A percentile compares a stretch with the other conserved stretches of the same genome.
phyloP scores from a whole-genome alignment of 208 protist genomes.

The Acanthamoeba triangularis region DNA sequence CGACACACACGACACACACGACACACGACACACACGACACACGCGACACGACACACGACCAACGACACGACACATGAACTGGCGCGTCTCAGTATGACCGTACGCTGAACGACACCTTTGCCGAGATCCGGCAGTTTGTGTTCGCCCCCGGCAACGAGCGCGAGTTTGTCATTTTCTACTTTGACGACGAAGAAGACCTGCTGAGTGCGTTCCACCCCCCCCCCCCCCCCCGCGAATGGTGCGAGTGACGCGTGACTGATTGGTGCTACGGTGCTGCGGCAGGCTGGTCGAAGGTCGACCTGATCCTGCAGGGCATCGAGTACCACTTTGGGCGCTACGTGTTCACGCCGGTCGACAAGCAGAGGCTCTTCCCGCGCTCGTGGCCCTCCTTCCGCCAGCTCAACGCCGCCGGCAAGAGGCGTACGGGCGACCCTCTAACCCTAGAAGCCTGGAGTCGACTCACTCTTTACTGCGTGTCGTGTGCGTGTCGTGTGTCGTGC shows the following conservation, averaged over 20 bases:
- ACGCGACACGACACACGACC: no score
- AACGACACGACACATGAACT: no score
- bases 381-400: constrained; percentile 17
- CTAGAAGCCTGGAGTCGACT: background rate
- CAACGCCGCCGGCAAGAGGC: constrained; percentile 7
- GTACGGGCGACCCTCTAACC: background rate
- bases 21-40: background rate
- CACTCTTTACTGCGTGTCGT: background rate
- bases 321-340: background rate
- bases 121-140: background rate
- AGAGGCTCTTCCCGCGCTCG: background rate
- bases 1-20: no score
- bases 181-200: constrained; percentile 54
- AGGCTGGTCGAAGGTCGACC: constrained; percentile 23
- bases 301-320: constrained; percentile 31
- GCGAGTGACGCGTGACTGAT: background rate
- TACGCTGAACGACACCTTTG: constrained; percentile 6
- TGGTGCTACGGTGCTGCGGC: background rate
- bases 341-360: constrained; percentile 38
- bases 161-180: constrained; percentile 49
- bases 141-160: background rate
- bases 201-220: background rate
- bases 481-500: background rate
- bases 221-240: background rate
- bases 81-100: background rate